Evolutionary conservation across 352 stramenopile species (phyloP).

Genomic region (Blastocystis sp.): DNA sequence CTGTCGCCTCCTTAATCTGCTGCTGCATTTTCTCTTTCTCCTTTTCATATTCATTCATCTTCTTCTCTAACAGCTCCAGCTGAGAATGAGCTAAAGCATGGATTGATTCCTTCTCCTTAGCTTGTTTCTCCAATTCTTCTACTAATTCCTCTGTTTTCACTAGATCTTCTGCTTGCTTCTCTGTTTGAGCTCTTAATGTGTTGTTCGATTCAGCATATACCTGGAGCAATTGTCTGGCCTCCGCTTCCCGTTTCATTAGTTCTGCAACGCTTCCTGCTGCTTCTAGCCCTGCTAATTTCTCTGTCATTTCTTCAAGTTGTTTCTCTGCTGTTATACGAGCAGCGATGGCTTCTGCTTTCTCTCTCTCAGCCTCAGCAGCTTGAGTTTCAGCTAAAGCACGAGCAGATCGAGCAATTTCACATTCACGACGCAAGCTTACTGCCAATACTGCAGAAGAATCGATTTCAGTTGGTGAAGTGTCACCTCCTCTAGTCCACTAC

Average conservation of each 20-base stretch:
- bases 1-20: not conserved
- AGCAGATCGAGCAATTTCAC: conserved; percentile 24
- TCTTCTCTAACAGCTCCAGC: not conserved
- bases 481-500: conserved; percentile 12
- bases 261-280: not conserved
- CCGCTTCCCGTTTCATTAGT: conserved; percentile 13
- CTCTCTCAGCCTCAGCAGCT: not conserved
- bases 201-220: conserved; percentile 57
- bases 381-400: not conserved
- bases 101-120: not conserved
- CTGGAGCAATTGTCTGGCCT: not conserved
- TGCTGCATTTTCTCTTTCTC: not conserved
- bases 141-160: not conserved
- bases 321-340: not conserved
- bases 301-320: not conserved
- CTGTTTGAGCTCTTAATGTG: not conserved
- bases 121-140: conserved; percentile 2
- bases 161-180: conserved; percentile 6
- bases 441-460: not conserved
- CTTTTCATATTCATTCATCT: not conserved
- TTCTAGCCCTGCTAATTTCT: not conserved
- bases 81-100: not conserved
- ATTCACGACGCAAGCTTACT: conserved; percentile 27
- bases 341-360: not conserved
- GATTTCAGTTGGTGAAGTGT: not conserved